Conservation (phyloP, 495 filamentous ascomycete genomes). For the Aspergillus taichungensis region DNA sequence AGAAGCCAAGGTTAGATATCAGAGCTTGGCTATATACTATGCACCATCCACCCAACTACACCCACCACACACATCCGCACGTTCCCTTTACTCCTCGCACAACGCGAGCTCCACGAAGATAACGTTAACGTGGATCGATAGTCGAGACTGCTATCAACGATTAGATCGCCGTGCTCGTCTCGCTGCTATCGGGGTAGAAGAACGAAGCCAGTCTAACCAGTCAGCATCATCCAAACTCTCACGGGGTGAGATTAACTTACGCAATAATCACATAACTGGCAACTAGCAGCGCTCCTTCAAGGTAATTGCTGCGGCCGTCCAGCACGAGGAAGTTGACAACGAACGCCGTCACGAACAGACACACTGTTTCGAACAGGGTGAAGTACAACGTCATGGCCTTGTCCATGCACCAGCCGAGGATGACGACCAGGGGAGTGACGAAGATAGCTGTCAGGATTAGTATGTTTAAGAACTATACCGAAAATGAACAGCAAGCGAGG, state of each 20-base stretch:
- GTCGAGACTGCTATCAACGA: slow-evolving; percentile 7
- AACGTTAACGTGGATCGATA: neutral
- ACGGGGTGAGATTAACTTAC: slow-evolving; percentile 10
- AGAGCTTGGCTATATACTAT: too few relatives aligned
- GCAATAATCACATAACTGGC: slow-evolving; percentile 62
- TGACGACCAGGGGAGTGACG: slow-evolving; percentile 78
- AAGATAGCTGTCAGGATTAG: slow-evolving; percentile 60
- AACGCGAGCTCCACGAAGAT: too few relatives aligned
- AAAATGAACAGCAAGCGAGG: neutral
- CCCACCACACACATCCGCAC: neutral
- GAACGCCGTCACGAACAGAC: slow-evolving; percentile 76
- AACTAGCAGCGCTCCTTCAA: slow-evolving; percentile 75
- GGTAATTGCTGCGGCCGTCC: slow-evolving; percentile 81
- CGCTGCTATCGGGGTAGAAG: slow-evolving; percentile 22
- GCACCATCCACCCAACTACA: too few relatives aligned
- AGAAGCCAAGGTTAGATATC: too few relatives aligned
- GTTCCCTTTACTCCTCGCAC: neutral
- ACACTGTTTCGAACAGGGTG: slow-evolving; percentile 84
- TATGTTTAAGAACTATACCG: neutral
- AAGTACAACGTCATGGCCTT: slow-evolving; percentile 86
- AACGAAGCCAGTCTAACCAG: slow-evolving; percentile 25
- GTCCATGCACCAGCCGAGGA: slow-evolving; percentile 78
- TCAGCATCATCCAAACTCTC: slow-evolving; percentile 1
- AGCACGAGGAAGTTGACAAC: slow-evolving; percentile 84
- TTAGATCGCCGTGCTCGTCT: slow-evolving; percentile 20